Conservation (phyloP, 1,139 yeast genomes). For the Taiozyma sp. region DNA sequence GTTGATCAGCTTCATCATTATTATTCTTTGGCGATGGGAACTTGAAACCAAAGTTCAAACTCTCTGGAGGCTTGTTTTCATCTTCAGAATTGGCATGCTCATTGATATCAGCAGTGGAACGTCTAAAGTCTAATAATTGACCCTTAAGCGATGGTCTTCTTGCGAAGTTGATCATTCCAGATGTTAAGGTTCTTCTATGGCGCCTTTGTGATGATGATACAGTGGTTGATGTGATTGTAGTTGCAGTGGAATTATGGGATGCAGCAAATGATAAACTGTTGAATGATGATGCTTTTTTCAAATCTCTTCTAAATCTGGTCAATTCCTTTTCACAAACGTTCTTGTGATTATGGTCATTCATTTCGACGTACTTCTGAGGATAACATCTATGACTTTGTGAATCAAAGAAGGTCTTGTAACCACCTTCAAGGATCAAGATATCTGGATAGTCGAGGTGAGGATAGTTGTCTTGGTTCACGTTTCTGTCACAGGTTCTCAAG, state of each 20-base stretch:
- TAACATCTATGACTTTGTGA: constrained; percentile 48
- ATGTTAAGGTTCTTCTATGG: constrained; percentile 22
- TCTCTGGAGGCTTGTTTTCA: constrained; percentile 21
- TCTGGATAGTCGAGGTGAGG: constrained; percentile 86
- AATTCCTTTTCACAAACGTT: constrained; percentile 68
- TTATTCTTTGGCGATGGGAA: constrained; percentile 14
- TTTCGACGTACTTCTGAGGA: constrained; percentile 80
- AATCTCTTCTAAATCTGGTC: constrained; percentile 59
- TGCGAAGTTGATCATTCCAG: constrained; percentile 12
- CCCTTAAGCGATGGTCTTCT: constrained; percentile 17
- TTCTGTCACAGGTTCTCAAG: constrained; percentile 78
- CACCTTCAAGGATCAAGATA: constrained; percentile 84
- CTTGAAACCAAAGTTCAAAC: constrained; percentile 23
- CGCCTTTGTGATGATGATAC: constrained; percentile 6
- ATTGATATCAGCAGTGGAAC: constrained; percentile 8
- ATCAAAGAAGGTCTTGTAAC: constrained; percentile 76
- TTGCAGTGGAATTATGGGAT: constrained; percentile 21
- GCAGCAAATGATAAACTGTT: constrained; percentile 23
- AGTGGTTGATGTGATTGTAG: constrained; percentile 3
- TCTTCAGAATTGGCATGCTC: constrained; percentile 6
- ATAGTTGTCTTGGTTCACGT: constrained; percentile 64
- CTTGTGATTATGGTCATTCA: constrained; percentile 73
- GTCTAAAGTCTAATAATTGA: constrained; percentile 15
- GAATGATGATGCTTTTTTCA: constrained; percentile 39
- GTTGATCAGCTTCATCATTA: not conserved